phyloP scores from a whole-genome alignment of 208 protist species.

The Herpetomonas tarakana region DNA sequence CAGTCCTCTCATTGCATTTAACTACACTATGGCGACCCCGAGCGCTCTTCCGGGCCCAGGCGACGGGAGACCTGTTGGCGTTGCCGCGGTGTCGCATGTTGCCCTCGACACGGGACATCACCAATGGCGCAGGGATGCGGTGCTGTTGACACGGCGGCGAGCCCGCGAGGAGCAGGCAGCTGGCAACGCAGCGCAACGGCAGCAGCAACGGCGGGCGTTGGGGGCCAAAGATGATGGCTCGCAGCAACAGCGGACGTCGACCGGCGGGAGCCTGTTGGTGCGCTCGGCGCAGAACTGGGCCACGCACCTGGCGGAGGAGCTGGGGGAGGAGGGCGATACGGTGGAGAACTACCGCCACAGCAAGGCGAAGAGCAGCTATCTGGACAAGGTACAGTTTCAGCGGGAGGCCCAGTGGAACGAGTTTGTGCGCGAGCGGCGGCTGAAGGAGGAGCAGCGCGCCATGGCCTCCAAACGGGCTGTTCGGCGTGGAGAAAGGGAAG shows the following conservation, averaged over 20 bases:
- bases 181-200: neutral
- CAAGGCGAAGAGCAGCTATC: constrained; percentile 47
- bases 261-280: constrained; percentile 29
- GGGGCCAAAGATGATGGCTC: too few species aligned
- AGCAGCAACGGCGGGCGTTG: too few species aligned
- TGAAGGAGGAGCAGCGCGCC: constrained; percentile 50
- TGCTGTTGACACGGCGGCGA: neutral
- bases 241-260: too few species aligned
- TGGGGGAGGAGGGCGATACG: constrained; percentile 67
- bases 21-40: neutral
- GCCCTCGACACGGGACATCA: neutral
- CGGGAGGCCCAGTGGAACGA: constrained; percentile 65
- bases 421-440: constrained; percentile 46
- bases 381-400: constrained; percentile 63
- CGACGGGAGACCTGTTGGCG: neutral
- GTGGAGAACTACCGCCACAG: constrained; percentile 63
- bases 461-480: constrained; percentile 45
- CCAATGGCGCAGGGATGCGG: neutral
- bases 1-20: constrained; percentile 24
- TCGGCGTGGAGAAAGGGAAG: constrained; percentile 43
- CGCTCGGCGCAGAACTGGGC: constrained; percentile 69
- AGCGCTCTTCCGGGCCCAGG: neutral
- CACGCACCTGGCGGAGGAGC: constrained; percentile 34
- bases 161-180: neutral
- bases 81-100: neutral